Base-by-base conservation (phyloP, 257 asterid species). In the Sherardia arvensis region DNA sequence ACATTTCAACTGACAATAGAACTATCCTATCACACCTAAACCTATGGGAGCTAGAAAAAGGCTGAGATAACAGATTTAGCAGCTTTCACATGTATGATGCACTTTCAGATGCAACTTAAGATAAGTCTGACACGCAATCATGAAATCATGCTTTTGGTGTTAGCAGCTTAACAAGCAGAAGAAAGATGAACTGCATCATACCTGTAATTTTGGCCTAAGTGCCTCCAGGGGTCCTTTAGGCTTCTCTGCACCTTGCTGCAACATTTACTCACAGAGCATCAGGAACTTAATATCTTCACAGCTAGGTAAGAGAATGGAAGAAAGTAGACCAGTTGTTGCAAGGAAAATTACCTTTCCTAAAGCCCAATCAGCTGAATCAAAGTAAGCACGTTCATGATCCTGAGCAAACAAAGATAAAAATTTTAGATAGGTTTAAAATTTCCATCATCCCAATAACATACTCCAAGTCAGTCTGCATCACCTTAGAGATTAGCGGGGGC, bases 311-410 rank as follows among this genome's bases (percentile, higher is more conserved):
- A 51, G 17, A 38, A 68, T 11, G 51, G 53, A 63, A 33, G 56
- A 64, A 61, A 27, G 26, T n/a, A 38, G 47, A 34, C 15, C 17
- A 33, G 38, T 21, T 30, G 66, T 29, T 48, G 33, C 57, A 33
- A 69, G 66, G 55, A 64, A 20, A 53, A 71, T 28, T 78, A 93
- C 99, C 99, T 93, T 93, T 59, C 96, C 96, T 74, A 93, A 77
- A 77, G 99, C 99, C 99, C 99, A 93, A 68, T 93, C 99, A 76
- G 99, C 99, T 75, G 99, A 93, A 78, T 93, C 99, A 73, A 93
- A 93, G 78, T 84, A 93, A 56, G 99, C 99, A 62, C 97, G 97
- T 65, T 93, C 99, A 47, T 93, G 99, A 75, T 93, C 99, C 99
- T 93, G 83, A 59, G 65, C 64, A 30, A 72, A 74, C 65, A 45